phyloP scores from a whole-genome alignment of 352 stramenopile genomes.

The Pythium rishiriense region DNA sequence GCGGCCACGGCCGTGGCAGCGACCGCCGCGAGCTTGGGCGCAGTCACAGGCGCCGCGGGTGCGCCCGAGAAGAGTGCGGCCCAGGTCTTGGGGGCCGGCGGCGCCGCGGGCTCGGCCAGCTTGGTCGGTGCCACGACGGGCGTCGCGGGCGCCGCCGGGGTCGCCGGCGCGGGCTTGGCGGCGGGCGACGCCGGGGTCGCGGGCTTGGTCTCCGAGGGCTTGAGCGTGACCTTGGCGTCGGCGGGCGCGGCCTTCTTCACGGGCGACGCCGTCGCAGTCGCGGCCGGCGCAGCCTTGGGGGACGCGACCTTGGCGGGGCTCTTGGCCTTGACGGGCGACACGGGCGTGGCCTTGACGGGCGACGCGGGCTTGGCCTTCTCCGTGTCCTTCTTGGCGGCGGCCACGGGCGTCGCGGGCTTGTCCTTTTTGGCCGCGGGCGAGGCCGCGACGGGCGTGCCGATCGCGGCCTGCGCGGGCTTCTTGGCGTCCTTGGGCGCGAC shows the following conservation, averaged over 20 bases:
- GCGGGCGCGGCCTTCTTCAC: constrained; percentile 39
- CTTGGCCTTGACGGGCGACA: constrained; percentile 37
- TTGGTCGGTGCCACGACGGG: constrained; percentile 25
- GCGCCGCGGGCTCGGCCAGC: constrained; percentile 32
- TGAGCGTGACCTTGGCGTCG: constrained; percentile 37
- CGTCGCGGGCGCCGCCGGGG: constrained; percentile 19
- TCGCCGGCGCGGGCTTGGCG: constrained; percentile 6
- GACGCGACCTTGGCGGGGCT: constrained; percentile 28
- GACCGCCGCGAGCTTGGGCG: constrained; percentile 34
- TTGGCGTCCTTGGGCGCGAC: constrained; percentile 33
- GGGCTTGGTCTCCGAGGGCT: constrained; percentile 37
- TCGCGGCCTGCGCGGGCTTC: constrained; percentile 38
- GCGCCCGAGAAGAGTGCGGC: constrained; percentile 48
- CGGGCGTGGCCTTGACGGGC: constrained; percentile 11
- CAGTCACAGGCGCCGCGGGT: constrained; percentile 20
- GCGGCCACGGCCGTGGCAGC: no score
- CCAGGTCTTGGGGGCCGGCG: constrained; percentile 53
- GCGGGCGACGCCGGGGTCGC: constrained; percentile 34
- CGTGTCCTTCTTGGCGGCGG: background rate
- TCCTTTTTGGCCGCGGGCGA: constrained; percentile 26
- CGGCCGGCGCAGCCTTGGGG: constrained; percentile 28
- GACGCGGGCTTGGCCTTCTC: constrained; percentile 34
- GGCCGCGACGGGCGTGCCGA: constrained; percentile 37
- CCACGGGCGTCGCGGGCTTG: constrained; percentile 14
- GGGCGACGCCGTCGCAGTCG: constrained; percentile 29